Evolutionary conservation across 1,284 basidiomycete genomes (phyloP).

Genomic region (Melanopsichium pennsylvanicum): DNA sequence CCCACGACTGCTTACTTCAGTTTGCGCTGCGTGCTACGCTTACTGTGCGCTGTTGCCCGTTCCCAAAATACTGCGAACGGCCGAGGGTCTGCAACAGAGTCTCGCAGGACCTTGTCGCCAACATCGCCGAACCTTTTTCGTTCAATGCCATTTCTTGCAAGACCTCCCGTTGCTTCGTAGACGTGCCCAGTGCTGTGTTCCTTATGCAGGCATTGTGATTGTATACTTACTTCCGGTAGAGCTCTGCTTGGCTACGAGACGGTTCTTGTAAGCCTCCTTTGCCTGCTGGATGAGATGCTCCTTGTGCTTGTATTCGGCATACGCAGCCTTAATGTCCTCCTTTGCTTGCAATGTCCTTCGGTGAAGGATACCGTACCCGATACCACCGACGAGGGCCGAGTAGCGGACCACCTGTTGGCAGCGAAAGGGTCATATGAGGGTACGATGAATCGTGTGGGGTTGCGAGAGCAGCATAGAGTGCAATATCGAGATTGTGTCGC

Average conservation of each 20-base stretch:
- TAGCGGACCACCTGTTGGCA: conserved; percentile 87
- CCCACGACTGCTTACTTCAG: too few relatives aligned
- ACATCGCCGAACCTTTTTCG: too few relatives aligned
- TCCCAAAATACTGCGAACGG: too few relatives aligned
- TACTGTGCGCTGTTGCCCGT: too few relatives aligned
- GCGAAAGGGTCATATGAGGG: neutral
- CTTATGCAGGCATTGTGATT: neutral
- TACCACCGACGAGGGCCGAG: conserved; percentile 85
- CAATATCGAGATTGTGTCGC: too few relatives aligned
- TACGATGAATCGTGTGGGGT: too few relatives aligned
- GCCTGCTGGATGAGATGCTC: conserved; percentile 79
- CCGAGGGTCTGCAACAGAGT: too few relatives aligned
- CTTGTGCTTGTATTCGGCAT: conserved; percentile 65
- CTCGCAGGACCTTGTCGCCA: too few relatives aligned
- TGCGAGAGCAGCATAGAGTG: too few relatives aligned
- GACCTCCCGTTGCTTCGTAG: neutral
- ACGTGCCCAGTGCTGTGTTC: neutral
- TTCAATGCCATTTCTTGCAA: too few relatives aligned
- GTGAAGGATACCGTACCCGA: conserved; percentile 92
- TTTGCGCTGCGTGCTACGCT: too few relatives aligned
- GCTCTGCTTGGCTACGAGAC: conserved; percentile 51
- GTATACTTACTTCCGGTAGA: conserved; percentile 28
- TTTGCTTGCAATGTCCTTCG: conserved; percentile 85
- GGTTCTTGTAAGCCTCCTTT: conserved; percentile 83
- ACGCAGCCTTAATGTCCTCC: conserved; percentile 80